phyloP scores from a whole-genome alignment of 2,329 filamentous ascomycete species.

The Elsinoe australis region DNA sequence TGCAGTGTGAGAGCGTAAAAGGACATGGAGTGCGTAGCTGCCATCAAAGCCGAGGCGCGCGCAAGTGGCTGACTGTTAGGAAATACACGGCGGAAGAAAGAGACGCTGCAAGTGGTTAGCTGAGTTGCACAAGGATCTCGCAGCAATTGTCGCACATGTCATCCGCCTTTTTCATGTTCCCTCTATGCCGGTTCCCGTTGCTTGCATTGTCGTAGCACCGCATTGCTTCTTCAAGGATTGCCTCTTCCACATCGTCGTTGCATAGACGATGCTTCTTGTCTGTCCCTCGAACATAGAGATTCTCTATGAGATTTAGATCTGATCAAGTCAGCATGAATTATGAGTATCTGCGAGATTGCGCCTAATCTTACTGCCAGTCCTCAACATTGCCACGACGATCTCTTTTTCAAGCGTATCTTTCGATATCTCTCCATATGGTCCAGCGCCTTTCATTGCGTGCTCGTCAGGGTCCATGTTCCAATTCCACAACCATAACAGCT shows the following conservation, averaged over 20 bases:
- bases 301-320: conserved; percentile 23
- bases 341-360: not conserved
- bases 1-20: conserved; percentile 71
- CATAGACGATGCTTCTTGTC: conserved; percentile 45
- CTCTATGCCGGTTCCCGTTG: conserved; percentile 69
- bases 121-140: conserved; percentile 14
- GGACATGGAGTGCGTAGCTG: conserved; percentile 66
- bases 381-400: conserved; percentile 49
- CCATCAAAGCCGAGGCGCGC: conserved; percentile 57
- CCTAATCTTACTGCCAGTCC: conserved; percentile 8
- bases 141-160: conserved; percentile 53
- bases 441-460: conserved; percentile 34
- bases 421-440: conserved; percentile 52
- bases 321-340: not conserved
- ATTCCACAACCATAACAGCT: conserved; percentile 64
- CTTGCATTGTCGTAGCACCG: conserved; percentile 72
- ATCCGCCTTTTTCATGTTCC: conserved; percentile 68
- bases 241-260: conserved; percentile 48
- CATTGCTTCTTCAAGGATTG: conserved; percentile 57
- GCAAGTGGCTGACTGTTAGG: conserved; percentile 45
- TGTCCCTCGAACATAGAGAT: conserved; percentile 52
- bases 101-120: conserved; percentile 44
- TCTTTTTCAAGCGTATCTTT: conserved; percentile 60
- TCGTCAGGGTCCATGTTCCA: conserved; percentile 53
- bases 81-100: conserved; percentile 56